Base-by-base conservation (phyloP, 352 stramenopile genomes). In the Paralagenidium karlingii region DNA sequence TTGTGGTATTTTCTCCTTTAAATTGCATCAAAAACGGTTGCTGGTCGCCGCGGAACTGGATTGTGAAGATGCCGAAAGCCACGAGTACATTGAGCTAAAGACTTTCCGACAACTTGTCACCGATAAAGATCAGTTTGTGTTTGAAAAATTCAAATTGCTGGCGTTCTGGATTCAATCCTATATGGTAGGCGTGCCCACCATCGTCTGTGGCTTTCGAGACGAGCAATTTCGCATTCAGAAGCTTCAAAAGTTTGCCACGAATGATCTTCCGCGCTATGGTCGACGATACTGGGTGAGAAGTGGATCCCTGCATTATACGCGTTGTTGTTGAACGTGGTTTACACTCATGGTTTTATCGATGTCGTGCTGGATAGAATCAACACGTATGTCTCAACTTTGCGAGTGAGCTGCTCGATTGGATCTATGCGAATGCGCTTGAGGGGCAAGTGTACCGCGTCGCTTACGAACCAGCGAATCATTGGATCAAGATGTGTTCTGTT, bases 151-250 rank as follows among this genome's bases (percentile, higher is more conserved):
- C 52, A 88, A 88, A 43, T 40, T 84, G 29, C 46, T 88, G 5
- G 66, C 68, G n/a, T 85, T 85, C 46, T 88, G 75, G 75, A 85
- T 88, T 43, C 75, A 88, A 51, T 88, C 75, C 24, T 88, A 78
- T 26, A 25, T 88, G 15, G 70, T 84, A 10, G 75, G 75, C 6
- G 75, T 69, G 8, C 68, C 68, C 9, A 66, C 54, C 28, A 82
- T 88, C 39, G 66, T 83, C 27, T 83, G 65, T 22, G 75, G 66
- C 24, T 88, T 88, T 48, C 68, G 75, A 28, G 50, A 68, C 38
- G 68, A 83, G 32, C 41, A 61, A 6, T 88, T 82, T 40, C 26
- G 60, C 33, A 49, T 85, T 15, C 39, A 48, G 12, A 85, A 88
- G 33, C 46, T 83, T 13, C 70, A 85, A 47, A 76, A 42, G 1